Evolutionary conservation across 345 rosid genomes (phyloP), one percentile per base, ranked within the genome.

Genomic region (Toxicodendron radicans): DNA sequence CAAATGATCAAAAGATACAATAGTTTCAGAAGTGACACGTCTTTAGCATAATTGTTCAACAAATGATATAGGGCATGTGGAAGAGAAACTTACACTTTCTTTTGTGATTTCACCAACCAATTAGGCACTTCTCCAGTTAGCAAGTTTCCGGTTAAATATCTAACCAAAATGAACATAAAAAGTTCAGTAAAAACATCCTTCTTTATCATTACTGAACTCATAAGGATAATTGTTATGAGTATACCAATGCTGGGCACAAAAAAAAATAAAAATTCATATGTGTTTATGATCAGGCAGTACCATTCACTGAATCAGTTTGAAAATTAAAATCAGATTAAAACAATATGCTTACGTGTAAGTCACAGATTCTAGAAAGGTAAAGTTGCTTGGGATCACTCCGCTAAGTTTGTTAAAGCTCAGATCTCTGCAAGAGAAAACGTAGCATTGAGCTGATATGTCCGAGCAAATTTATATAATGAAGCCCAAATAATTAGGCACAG

Each of bases 401-500:
- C 67, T 83, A 20, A 85, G 60, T 71, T 68, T 81, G 76, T 85
- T 86, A 70, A 83, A 86, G 78, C 89, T 83, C 70, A 86, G 78
- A 54, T 86, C 89, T 70, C 89, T 86, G 78, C 70, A 58, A 33
- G 70, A 54, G 9, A 54, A 35, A 35, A 62, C 9, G 16, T 9
- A 46, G 51, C 16, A 2, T 5, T 61, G 17, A 33, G 11, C n/a
- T 61, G 9, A 32, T 30, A 16, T 58, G 33, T 58, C 13, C 13
- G 10, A 23, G 35, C 23, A 58, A 23, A 1, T 24, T 27, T 58
- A 27, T 8, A 27, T 35, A 27, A 10, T 17, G 13, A 58, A 58
- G 41, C 41, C 35, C 41, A 35, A 35, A 35, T 35, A 35, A 35
- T 35, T 35, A 3, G 41, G 41, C 41, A 12, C 12, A 46, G 51